phyloP scores from a whole-genome alignment of 2,329 filamentous ascomycete species.

The Aureobasidium lini region DNA sequence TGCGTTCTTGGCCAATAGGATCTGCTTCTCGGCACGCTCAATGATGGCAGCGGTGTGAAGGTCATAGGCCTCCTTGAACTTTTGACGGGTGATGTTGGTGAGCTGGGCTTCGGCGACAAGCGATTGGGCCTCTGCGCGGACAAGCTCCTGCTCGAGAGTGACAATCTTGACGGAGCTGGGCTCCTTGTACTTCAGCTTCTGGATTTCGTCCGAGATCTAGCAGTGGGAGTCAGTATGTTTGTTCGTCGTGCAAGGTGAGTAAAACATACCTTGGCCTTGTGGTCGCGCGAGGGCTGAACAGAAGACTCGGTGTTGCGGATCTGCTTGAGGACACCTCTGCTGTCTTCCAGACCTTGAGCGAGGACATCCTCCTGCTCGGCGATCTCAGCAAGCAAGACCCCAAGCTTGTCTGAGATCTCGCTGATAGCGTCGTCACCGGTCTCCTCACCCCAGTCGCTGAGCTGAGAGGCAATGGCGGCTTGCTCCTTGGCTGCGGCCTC shows the following conservation, averaged over 20 bases:
- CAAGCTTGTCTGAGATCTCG: constrained; percentile 92
- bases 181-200: constrained; percentile 85
- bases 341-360: constrained; percentile 80
- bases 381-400: constrained; percentile 83
- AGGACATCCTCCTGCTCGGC: constrained; percentile 89
- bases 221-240: neutral
- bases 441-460: constrained; percentile 93
- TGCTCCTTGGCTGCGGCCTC: constrained; percentile 81
- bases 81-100: constrained; percentile 90
- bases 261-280: constrained; percentile 59
- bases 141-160: constrained; percentile 89
- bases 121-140: constrained; percentile 90
- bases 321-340: constrained; percentile 72
- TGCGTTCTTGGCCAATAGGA: constrained; percentile 85
- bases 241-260: neutral
- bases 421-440: constrained; percentile 80
- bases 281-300: constrained; percentile 84
- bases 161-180: constrained; percentile 74
- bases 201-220: constrained; percentile 80
- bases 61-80: constrained; percentile 91
- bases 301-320: constrained; percentile 94
- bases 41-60: constrained; percentile 83
- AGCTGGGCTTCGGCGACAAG: constrained; percentile 94
- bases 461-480: constrained; percentile 74
- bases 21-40: constrained; percentile 94